Evolutionary conservation across 768 basidiomycete genomes (phyloP), one percentile per base, ranked within the genome.

Genomic region (Amanita phalloides): DNA sequence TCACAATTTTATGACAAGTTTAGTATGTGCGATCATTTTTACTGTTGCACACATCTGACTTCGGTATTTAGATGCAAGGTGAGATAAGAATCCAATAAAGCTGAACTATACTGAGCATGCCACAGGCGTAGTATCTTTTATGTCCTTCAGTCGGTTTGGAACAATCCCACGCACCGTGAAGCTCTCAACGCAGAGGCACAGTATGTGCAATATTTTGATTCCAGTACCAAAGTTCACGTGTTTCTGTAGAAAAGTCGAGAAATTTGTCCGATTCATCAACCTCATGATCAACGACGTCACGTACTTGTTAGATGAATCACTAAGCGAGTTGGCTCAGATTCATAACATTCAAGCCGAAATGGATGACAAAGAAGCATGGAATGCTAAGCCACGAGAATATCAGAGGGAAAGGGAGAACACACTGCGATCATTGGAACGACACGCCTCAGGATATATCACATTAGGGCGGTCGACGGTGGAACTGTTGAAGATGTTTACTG

Each of bases 1-100:
- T 95, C 93, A 0, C 95, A 98, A 62, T 98, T 99, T 69, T 98
- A 96, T 68, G 95, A 96, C 66, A 94, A 96, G 81, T 95, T 94
- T 62, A 89, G 89, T 90, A 61, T 57, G 86, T 78, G 13, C 3
- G 26, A 11, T 26, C 45, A 53, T 57, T 45, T 33, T 28, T 48
- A 42, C 23, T 13, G 7, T 35, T 49, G 9, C 26, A n/a, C 23
- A 3, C 39, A 5, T 17, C 30, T 42, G 63, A 58, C 82, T 82
- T 66, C 76, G 32, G 35, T 28, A 30, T 41, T 8, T 48, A 53
- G 53, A 53, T 48, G 53, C 53, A 25, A 47, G 51, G 51, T 52
- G 17, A 7, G 51, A 32, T 21, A 26, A 28, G 7, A 13, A 28
- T 33, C 14, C 11, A 9, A 33, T 5, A 7, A 33, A 3, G 37